A percentile compares a stretch with the other conserved stretches of the same genome.
Conservation (phyloP, 768 basidiomycete genomes). For the Boletellus ananiceps region DNA sequence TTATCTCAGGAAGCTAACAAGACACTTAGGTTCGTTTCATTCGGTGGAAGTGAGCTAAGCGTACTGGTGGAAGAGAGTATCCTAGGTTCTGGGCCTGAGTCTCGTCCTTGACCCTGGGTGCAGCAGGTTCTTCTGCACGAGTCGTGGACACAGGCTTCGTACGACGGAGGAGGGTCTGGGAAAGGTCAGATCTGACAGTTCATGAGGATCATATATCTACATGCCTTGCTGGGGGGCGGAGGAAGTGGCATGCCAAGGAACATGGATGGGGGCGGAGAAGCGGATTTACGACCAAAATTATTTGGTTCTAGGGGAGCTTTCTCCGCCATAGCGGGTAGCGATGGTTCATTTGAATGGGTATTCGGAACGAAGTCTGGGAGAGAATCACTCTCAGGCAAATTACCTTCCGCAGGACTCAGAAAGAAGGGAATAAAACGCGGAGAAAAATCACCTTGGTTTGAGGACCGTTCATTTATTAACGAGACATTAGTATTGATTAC, state of each 20-base stretch:
- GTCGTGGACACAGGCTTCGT: constrained; percentile 13
- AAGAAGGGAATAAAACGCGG: not conserved
- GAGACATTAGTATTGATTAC: constrained; percentile 37
- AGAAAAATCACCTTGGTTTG: constrained; percentile 17
- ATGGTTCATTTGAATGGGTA: constrained; percentile 48
- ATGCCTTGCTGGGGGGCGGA: constrained; percentile 25
- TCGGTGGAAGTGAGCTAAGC: not conserved
- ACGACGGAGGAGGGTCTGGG: constrained; percentile 25
- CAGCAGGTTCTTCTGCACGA: constrained; percentile 5
- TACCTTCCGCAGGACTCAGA: constrained; percentile 3
- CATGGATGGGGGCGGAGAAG: constrained; percentile 19
- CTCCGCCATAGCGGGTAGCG: constrained; percentile 25
- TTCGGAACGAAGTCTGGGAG: constrained; percentile 51
- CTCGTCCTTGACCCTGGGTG: constrained; percentile 8
- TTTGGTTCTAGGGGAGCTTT: constrained; percentile 15
- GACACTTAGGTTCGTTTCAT: not conserved
- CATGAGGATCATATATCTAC: not conserved
- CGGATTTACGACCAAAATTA: constrained; percentile 4
- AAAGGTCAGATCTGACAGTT: not conserved
- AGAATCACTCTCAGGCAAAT: constrained; percentile 23
- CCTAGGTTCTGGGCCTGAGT: constrained; percentile 7
- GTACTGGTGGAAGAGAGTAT: constrained; percentile 25
- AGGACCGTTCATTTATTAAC: constrained; percentile 24
- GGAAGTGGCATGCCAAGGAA: constrained; percentile 17
- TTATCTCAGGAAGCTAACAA: constrained; percentile 38